Evolutionary conservation across 345 rosid genomes (phyloP), one percentile per base, ranked within the genome.

Genomic region (Linum usitatissimum): DNA sequence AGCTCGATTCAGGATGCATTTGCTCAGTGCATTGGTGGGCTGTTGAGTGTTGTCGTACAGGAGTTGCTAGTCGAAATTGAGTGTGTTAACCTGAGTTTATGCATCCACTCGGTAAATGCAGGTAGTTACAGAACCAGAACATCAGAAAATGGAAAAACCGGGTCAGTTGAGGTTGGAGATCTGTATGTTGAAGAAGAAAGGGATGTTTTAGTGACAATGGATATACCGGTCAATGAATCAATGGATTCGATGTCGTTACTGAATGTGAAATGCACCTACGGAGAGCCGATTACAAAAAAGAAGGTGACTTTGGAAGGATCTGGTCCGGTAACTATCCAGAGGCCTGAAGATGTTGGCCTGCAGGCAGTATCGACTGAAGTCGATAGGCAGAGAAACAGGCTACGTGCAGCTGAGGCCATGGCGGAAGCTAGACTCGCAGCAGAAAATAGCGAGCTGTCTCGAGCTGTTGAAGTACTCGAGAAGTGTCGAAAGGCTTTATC

Each of bases 11-110:
- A 94, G 69, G 97, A 94, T 69, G 97, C 99, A 60, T 90, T 90
- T 77, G 99, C 99, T 15, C 97, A 94, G 72, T 90, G 99, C 76
- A 90, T 94, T 48, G 99, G 99, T 13, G 99, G 99, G 17, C 86
- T 94, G 60, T 62, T 94, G 70, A 94, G 99, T 63, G 97, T 94
- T 56, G 96, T 90, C 30, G 95, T 80, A 57, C 97, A 90, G 71
- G 96, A 88, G 70, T 71, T 93, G 60, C 87, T 83, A 51, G 85
- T 94, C 59, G 81, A 65, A 55, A 68, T 90, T 7, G 91, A 83
- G 69, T 81, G 81, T 42, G 62, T 75, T 67, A 68, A 82, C 68
- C 80, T 84, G 5, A 69, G 70, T 64, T 64, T 87, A 67, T 71
- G 28, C 71, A 77, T 93, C 30, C 70, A 81, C 62, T 77, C 95